phyloP scores from a whole-genome alignment of 2,329 filamentous ascomycete genomes.

The Paracoccidioides brasiliensis region DNA sequence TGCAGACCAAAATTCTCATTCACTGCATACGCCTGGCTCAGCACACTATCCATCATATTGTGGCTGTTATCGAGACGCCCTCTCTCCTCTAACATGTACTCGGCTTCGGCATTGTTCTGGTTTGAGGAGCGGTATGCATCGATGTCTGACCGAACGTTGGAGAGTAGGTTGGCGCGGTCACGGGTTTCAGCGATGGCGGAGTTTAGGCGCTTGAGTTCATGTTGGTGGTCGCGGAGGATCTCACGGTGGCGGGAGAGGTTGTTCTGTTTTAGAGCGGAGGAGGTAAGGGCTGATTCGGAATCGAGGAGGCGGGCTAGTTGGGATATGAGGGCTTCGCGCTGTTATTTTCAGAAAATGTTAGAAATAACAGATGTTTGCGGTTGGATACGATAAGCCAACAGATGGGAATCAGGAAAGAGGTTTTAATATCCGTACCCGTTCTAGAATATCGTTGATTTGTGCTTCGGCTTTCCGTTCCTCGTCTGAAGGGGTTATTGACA shows the following conservation, averaged over 20 bases:
- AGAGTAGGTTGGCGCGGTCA: slow-evolving; percentile 78
- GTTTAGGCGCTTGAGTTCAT: slow-evolving; percentile 65
- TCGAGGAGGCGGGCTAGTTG: slow-evolving; percentile 84
- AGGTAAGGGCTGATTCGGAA: slow-evolving; percentile 73
- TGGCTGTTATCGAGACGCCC: slow-evolving; percentile 77
- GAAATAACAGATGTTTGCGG: slow-evolving; percentile 6
- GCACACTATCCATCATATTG: slow-evolving; percentile 73
- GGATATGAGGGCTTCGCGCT: slow-evolving; percentile 70
- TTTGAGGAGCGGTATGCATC: slow-evolving; percentile 73
- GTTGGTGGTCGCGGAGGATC: slow-evolving; percentile 73
- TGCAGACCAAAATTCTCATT: slow-evolving; percentile 84
- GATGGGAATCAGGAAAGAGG: background rate
- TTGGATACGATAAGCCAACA: background rate
- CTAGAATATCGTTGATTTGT: slow-evolving; percentile 71
- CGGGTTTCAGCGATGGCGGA: slow-evolving; percentile 62
- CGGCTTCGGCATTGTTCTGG: slow-evolving; percentile 70
- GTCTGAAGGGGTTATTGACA: slow-evolving; percentile 70
- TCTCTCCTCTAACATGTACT: slow-evolving; percentile 94
- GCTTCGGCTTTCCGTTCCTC: slow-evolving; percentile 70
- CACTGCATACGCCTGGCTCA: slow-evolving; percentile 92
- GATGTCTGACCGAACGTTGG: slow-evolving; percentile 84
- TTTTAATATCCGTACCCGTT: slow-evolving; percentile 47
- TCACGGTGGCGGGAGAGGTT: slow-evolving; percentile 86
- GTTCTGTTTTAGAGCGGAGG: slow-evolving; percentile 92
- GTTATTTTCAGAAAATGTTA: slow-evolving; percentile 1